Percentiles rank a stretch among this genome's conserved stretches.
Evolutionary conservation across 345 rosid species (phyloP).

Genomic region (Brassica cretica): DNA sequence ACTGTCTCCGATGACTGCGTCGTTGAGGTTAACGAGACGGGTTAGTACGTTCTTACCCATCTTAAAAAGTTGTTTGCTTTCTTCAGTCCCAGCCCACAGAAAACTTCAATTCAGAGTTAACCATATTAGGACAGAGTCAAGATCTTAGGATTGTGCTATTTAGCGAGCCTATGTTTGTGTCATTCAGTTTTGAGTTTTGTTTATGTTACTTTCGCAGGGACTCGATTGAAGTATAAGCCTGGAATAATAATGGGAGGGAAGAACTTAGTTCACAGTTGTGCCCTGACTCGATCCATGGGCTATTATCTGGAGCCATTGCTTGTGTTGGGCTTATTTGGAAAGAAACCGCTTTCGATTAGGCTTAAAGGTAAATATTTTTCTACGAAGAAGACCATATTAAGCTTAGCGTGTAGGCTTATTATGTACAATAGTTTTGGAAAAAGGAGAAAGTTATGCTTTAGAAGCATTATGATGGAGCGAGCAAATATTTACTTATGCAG

Average conservation of each 20-base stretch:
- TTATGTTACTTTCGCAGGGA: slow-evolving; percentile 44
- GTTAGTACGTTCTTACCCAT: slow-evolving; percentile 35
- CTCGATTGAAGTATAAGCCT: slow-evolving; percentile 69
- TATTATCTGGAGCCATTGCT: slow-evolving; percentile 86
- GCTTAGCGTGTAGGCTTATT: neutral
- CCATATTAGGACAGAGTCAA: neutral
- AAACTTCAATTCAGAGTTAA: neutral
- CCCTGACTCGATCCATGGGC: slow-evolving; percentile 72
- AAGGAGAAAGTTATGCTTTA: neutral
- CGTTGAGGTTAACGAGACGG: slow-evolving; percentile 75
- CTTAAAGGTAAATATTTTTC: slow-evolving; percentile 58
- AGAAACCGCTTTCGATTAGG: slow-evolving; percentile 60
- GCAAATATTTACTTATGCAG: slow-evolving; percentile 37
- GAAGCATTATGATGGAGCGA: neutral
- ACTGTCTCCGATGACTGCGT: slow-evolving; percentile 65
- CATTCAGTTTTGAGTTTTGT: neutral
- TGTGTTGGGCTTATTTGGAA: slow-evolving; percentile 71
- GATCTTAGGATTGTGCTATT: neutral
- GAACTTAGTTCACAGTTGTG: slow-evolving; percentile 67
- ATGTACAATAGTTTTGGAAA: neutral
- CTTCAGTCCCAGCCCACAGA: neutral
- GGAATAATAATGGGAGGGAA: slow-evolving; percentile 86
- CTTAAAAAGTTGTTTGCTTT: neutral
- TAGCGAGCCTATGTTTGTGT: neutral
- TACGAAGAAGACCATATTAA: neutral